These are phyloP conservation scores for Crepidotus sp. DNA, from an alignment of 1,284 basidiomycete species.

Conservation along the genomic window DNA sequence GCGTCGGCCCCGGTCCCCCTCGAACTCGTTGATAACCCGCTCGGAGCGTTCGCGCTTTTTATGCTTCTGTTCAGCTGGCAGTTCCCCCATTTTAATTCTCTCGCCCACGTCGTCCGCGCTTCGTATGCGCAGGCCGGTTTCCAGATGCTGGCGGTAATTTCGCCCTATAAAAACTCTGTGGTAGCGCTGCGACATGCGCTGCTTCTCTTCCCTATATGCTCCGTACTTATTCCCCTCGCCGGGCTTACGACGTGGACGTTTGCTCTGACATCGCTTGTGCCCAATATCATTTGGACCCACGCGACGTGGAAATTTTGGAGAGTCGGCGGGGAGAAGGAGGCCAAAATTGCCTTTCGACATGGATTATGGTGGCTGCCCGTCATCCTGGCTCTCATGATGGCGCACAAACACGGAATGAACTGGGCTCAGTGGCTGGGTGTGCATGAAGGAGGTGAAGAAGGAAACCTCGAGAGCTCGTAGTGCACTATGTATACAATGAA, in stretches of 20 bases:
- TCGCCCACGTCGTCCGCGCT: constrained; percentile 81
- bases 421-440: constrained; percentile 54
- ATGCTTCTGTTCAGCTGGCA: constrained; percentile 95
- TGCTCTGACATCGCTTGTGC: constrained; percentile 67
- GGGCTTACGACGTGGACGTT: constrained; percentile 87
- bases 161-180: constrained; percentile 75
- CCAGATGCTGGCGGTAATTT: constrained; percentile 82
- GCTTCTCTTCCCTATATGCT: constrained; percentile 79
- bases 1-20: constrained; percentile 37
- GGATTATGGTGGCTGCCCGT: constrained; percentile 90
- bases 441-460: constrained; percentile 16
- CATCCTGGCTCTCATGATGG: constrained; percentile 88
- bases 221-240: constrained; percentile 73
- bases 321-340: constrained; percentile 65
- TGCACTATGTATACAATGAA: background rate
- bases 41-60: constrained; percentile 70
- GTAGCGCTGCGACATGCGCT: constrained; percentile 82
- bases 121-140: constrained; percentile 94
- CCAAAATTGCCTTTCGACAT: constrained; percentile 72
- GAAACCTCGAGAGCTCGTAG: background rate
- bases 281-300: constrained; percentile 67
- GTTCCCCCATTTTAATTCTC: constrained; percentile 95
- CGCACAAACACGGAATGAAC: constrained; percentile 77
- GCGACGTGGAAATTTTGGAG: constrained; percentile 75
- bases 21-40: constrained; percentile 57